Evolutionary conservation across 2,329 filamentous ascomycete species (phyloP).

Genomic region (Trichoderma asperellum): DNA sequence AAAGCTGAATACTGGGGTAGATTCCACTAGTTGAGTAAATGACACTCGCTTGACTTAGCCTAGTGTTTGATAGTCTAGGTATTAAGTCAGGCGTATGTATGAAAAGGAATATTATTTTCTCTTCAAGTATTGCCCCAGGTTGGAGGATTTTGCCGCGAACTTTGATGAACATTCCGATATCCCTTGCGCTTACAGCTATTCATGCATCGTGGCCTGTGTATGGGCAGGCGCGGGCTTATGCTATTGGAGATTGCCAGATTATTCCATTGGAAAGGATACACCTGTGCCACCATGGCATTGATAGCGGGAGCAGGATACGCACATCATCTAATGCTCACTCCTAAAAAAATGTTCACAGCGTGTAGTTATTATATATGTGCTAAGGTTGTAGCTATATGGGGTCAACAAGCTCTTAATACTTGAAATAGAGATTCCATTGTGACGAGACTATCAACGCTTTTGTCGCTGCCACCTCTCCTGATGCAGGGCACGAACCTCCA

Average conservation of each 20-base stretch:
- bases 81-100: not conserved
- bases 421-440: not conserved
- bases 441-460: not conserved
- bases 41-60: not conserved
- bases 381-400: not conserved
- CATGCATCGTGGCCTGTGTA: too few relatives aligned
- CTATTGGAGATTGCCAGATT: not conserved
- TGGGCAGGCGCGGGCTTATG: too few relatives aligned
- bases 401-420: not conserved
- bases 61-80: not conserved
- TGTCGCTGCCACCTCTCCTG: conserved; percentile 17
- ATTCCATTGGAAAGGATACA: not conserved
- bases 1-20: not conserved
- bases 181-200: too few relatives aligned
- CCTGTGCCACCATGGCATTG: not conserved
- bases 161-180: not conserved
- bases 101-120: not conserved
- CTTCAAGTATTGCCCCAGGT: too few relatives aligned
- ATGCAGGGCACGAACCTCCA: conserved; percentile 40
- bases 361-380: not conserved
- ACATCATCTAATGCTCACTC: not conserved
- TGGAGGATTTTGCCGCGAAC: not conserved
- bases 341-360: not conserved
- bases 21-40: not conserved
- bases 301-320: not conserved